These are phyloP conservation scores for Hypoxylon sp. DNA, from an alignment of 2,329 filamentous ascomycete genomes.

Conservation along the genomic window DNA sequence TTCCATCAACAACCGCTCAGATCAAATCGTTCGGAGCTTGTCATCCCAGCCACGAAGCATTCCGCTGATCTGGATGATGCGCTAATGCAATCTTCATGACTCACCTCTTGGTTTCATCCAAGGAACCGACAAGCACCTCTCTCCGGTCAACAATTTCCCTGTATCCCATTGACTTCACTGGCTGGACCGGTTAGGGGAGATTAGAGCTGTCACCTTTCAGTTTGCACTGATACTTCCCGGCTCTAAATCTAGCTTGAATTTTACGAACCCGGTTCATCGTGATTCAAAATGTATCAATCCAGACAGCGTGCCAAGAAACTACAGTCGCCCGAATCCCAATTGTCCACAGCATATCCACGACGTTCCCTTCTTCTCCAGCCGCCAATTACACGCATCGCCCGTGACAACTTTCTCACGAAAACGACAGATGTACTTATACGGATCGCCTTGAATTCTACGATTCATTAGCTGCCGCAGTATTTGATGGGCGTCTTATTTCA, in stretches of 20 bases:
- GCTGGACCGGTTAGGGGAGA: neutral
- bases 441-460: too few relatives aligned
- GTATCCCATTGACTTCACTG: neutral
- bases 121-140: neutral
- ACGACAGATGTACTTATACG: too few relatives aligned
- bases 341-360: too few relatives aligned
- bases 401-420: neutral
- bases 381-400: neutral
- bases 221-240: neutral
- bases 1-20: conserved; percentile 23
- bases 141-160: neutral
- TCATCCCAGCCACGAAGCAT: conserved; percentile 46
- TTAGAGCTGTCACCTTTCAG: too few relatives aligned
- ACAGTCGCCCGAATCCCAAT: too few relatives aligned
- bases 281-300: too few relatives aligned
- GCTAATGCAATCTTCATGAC: conserved; percentile 15
- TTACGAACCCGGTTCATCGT: too few relatives aligned
- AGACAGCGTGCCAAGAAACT: neutral
- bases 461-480: too few relatives aligned
- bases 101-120: conserved; percentile 16
- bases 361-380: neutral
- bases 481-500: too few relatives aligned
- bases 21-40: conserved; percentile 37
- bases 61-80: conserved; percentile 7
- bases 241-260: too few relatives aligned